phyloP scores from a whole-genome alignment of 1,284 basidiomycete genomes.

The Trametes versicolor region DNA sequence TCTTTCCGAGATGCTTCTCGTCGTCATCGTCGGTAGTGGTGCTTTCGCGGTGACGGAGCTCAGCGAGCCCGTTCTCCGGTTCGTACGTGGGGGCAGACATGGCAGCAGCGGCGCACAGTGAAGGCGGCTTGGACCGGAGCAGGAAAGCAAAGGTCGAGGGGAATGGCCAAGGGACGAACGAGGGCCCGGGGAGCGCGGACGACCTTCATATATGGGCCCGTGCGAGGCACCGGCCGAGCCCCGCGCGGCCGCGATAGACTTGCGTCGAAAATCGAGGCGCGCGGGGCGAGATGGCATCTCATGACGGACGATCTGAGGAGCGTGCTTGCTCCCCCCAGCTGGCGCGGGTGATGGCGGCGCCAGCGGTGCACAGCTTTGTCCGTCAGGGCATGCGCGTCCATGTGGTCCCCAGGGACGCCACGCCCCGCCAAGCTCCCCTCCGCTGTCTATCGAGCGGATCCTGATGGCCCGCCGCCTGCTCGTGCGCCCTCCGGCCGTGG shows the following conservation, averaged over 20 bases:
- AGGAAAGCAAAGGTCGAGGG: conserved; percentile 6
- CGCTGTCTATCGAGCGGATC: conserved; percentile 1
- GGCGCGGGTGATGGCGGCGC: conserved; percentile 13
- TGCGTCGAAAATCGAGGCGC: conserved; percentile 1
- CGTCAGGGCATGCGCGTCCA: neutral
- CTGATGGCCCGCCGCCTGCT: neutral
- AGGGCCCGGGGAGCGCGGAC: neutral
- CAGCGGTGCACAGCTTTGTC: neutral
- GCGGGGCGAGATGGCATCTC: conserved; percentile 16
- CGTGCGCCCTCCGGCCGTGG: neutral
- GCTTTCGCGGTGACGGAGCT: conserved; percentile 29
- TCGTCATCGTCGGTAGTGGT: conserved; percentile 22
- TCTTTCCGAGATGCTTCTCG: conserved; percentile 13
- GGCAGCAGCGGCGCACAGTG: conserved; percentile 30
- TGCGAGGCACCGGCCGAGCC: conserved; percentile 6
- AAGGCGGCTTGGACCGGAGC: conserved; percentile 18
- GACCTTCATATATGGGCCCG: conserved; percentile 6
- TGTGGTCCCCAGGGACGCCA: conserved; percentile 5
- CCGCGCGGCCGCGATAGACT: neutral
- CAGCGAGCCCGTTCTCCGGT: conserved; percentile 26
- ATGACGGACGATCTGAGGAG: conserved; percentile 5
- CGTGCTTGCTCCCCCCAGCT: neutral
- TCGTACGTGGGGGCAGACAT: conserved; percentile 28
- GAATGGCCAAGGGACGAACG: conserved; percentile 16
- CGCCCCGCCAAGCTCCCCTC: conserved; percentile 8